These are phyloP conservation scores for Dioscorea zingiberensis DNA, from an alignment of 106 monocot species.

Conservation along the genomic window DNA sequence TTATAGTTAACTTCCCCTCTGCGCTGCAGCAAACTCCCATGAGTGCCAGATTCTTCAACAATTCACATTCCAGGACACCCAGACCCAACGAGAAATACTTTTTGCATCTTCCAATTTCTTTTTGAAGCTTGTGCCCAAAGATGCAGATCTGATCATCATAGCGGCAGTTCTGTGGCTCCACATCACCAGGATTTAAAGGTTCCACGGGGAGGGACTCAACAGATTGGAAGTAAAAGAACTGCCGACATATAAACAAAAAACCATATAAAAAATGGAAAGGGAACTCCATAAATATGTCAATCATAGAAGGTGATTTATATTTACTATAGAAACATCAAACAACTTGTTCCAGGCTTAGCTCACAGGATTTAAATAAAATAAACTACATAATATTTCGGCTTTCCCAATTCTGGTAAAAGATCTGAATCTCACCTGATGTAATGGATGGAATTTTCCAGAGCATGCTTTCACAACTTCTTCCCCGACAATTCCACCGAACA, in stretches of 20 bases:
- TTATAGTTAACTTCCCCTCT: conserved; percentile 79
- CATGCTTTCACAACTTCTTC: conserved; percentile 75
- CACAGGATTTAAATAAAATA: too few relatives aligned
- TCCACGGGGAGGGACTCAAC: conserved; percentile 58
- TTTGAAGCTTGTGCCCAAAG: conserved; percentile 67
- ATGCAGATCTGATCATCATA: conserved; percentile 70
- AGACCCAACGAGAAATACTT: conserved; percentile 75
- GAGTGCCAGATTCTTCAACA: conserved; percentile 87
- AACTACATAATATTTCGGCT: too few relatives aligned
- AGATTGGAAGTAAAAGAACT: conserved; percentile 81
- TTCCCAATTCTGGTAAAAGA: neutral
- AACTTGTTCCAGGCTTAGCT: neutral
- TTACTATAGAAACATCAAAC: neutral
- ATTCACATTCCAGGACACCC: conserved; percentile 95
- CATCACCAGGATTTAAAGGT: conserved; percentile 35
- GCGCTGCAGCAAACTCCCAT: conserved; percentile 83
- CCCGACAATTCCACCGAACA: conserved; percentile 73
- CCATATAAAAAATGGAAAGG: too few relatives aligned
- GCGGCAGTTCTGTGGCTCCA: conserved; percentile 47
- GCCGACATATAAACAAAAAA: conserved; percentile 8
- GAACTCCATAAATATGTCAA: too few relatives aligned
- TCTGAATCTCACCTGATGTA: conserved; percentile 45
- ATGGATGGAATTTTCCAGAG: conserved; percentile 71
- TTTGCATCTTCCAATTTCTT: conserved; percentile 77
- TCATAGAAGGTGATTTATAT: too few relatives aligned